A percentile compares a stretch with the other conserved stretches of the same genome.
Conservation (phyloP, 2,329 filamentous ascomycete species). For the Colletotrichum melonis region DNA sequence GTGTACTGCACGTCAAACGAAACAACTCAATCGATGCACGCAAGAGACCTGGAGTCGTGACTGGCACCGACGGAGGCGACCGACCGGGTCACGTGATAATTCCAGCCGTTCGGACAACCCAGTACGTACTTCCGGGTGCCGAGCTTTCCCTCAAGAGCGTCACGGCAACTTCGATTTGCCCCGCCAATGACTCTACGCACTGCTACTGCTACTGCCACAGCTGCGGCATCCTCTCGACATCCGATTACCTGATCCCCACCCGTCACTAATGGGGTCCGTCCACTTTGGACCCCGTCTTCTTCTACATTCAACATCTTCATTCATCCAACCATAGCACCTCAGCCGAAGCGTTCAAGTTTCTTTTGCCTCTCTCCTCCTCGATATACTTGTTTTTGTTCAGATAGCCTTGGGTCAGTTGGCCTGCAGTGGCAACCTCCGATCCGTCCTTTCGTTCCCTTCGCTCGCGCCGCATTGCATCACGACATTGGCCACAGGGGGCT, state of each 20-base stretch:
- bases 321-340: slow-evolving; percentile 1
- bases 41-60: not conserved
- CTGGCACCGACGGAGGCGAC: not conserved
- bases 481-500: slow-evolving; percentile 1
- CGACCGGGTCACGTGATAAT: not conserved
- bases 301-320: slow-evolving; percentile 25
- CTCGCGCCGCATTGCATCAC: slow-evolving; percentile 21
- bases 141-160: slow-evolving; percentile 39
- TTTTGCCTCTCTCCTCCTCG: not conserved
- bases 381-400: not conserved
- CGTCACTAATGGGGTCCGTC: slow-evolving; percentile 49
- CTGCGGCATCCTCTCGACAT: slow-evolving; percentile 46
- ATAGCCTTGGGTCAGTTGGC: not conserved
- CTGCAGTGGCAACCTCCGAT: not conserved
- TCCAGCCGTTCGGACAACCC: too few relatives aligned
- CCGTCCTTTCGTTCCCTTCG: not conserved
- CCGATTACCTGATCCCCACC: slow-evolving; percentile 48
- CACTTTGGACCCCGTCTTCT: slow-evolving; percentile 46
- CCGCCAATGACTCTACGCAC: slow-evolving; percentile 49
- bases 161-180: slow-evolving; percentile 45
- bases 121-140: slow-evolving; percentile 26
- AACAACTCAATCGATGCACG: not conserved
- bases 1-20: not conserved
- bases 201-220: slow-evolving; percentile 42
- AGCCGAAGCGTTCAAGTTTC: not conserved